Base-by-base conservation (phyloP, 1,139 yeast genomes). In the Maudiozyma humilis region DNA sequence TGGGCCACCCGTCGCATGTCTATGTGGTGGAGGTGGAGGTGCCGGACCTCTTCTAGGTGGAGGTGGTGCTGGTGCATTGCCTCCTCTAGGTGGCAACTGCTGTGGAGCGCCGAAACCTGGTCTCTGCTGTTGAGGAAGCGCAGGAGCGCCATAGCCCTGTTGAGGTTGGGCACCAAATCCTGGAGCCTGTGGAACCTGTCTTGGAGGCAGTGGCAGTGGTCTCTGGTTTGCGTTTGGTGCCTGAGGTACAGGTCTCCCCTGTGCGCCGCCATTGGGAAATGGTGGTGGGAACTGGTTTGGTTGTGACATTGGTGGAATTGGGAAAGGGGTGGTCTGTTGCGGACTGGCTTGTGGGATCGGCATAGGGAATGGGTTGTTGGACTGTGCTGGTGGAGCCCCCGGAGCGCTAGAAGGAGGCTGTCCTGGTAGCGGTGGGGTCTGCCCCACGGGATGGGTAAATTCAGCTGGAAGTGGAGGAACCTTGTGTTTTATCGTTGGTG, bases 91-190 rank as follows among this genome's bases (percentile, higher is more conserved):
- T 12, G 63, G 60, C 14, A 57, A 49, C 17, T 57, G 52, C 10
- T 23, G n/a, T n/a, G n/a, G 27, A 7, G 60, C 51, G 29, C 58
- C 62, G 44, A 63, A 64, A 23, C 68, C 60, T 37, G 64, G 60
- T 14, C 69, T 65, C 7, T 72, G 69, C 29, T 42, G 47, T 25
- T 32, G 32, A 25, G 42, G 47, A 18, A 43, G 12, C 13, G 27
- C 37, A 5, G 23, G 23, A n/a, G 37, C 19, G 17, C 20, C 42
- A 29, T 32, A 43, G 20, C 40, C 36, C 6, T 23, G 27, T 23
- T 6, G 27, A 23, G 41, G 40, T 18, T 16, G 44, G 2, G 33
- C 32, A 15, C 42, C 42, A 25, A 43, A 38, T 13, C 31, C 23
- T n/a, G 41, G 47, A 25, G 44, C 31, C 30, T 37, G 34, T 6